Evolutionary conservation across 2,329 filamentous ascomycete genomes (phyloP), one percentile per base, ranked within the genome.

Genomic region (Fusarium lyarnte): DNA sequence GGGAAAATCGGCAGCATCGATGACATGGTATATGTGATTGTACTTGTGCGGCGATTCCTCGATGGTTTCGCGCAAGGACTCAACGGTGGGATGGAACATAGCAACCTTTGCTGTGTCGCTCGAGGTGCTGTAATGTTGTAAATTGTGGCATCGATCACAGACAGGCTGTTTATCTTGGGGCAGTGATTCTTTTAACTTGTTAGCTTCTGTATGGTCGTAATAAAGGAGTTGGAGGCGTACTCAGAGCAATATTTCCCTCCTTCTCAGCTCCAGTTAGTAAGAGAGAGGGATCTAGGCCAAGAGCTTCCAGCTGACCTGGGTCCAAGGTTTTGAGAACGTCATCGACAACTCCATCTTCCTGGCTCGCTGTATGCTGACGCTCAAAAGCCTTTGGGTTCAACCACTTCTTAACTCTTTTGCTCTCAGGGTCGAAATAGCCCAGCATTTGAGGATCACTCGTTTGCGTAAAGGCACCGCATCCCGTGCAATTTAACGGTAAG

Each of bases 1-100:
- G 25, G 96, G 96, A 73, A 99, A 98, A 81, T 99, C 96, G 67
- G 95, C 96, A 6, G 96, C 95, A 78, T 99, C 96, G 27, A 99
- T 85, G 31, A 99, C 87, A 81, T 99, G 96, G 80, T 98, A 99
- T 69, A 99, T 91, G 81, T 98, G 94, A 78, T 99, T 98, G 79
- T 93, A 89, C 79, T 93, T 93, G 82, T 97, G 91, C 0, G 95
- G 95, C 2, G 95, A 97, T 81, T 97, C 94, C 58, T 91, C 88
- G 58, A 99, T 92, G 21, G 94, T 97, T 70, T 94, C 91, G 73
- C 91, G 90, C 58, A 99, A 90, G 5, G 93, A 91, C 46, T 94
- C 88, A 70, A 98, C 87, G 2, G 91, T 92, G 0, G 96, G 96
- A 78, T 97, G 94, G 61, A 89, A 87, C 75, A 97, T 95, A 10